Base-by-base conservation (phyloP, 805 yeast genomes). In the Pichia ethanolica region DNA sequence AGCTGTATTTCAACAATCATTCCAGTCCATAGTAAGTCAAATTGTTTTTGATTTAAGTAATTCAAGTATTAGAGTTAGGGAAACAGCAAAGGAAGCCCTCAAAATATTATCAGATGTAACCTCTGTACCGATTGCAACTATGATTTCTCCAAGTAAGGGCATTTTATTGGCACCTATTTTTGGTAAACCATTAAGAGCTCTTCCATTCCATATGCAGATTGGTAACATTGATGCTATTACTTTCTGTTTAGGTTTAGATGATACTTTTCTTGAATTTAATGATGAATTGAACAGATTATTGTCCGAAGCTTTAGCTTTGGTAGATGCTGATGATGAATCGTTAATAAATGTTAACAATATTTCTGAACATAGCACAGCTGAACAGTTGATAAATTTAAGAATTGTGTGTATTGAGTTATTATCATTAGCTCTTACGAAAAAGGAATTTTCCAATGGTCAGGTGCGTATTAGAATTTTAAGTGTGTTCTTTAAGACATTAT, bases 141-240 rank as follows among this genome's bases (percentile, higher is more conserved):
- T 95, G 58, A 82, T 95, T 66, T 79, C 82, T 5, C 90, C 91
- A 20, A 90, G 95, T 47, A 88, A 89, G 58, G 83, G 81, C 44
- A 79, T 90, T 28, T 70, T 95, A 32, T 69, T 93, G 43, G 86
- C 95, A 0, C 98, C 99, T 7, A 93, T 93, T 26, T 95, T 93
- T 71, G 96, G 96, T 4, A 93, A 93, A 62, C 99, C 99, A 0
- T 69, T 93, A 50, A 75, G 99, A 54, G 99, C 99, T 0, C 73
- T 93, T 53, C 99, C 99, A 0, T 93, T 95, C 70, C 93, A 96
- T 5, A 93, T 91, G 96, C 99, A 95, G 68, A 93, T 93, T 49
- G 99, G 99, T 36, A 90, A 93, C 64, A 90, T 93, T 53, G 98
- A 93, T 66, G 98, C 98, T 1, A 87, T 93, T n/a, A 83, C 96